These are phyloP conservation scores for Aureobasidium sp. DNA, from an alignment of 2,329 filamentous ascomycete species.

Conservation along the genomic window DNA sequence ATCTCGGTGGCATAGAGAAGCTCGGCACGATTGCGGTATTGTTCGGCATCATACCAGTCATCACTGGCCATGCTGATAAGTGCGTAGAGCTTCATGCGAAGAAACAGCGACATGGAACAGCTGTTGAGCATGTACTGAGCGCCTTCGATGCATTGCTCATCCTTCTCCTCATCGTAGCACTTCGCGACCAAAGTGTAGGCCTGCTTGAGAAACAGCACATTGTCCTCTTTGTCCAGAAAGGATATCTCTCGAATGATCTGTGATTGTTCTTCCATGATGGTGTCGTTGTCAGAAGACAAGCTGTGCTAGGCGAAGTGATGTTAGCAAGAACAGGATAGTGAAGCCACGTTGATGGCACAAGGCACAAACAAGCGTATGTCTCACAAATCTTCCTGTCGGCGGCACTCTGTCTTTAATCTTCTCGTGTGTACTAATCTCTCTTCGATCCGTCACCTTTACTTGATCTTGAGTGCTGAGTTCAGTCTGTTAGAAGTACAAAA, in stretches of 20 bases:
- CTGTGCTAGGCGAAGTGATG: too few species aligned
- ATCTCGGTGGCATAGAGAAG: neutral
- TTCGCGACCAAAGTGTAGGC: neutral
- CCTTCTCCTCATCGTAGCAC: neutral
- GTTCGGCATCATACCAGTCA: neutral
- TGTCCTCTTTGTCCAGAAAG: neutral
- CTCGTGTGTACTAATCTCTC: too few species aligned
- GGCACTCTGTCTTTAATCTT: too few species aligned
- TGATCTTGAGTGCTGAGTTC: too few species aligned
- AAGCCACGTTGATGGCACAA: too few species aligned
- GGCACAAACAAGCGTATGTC: too few species aligned
- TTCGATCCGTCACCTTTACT: too few species aligned
- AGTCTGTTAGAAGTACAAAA: too few species aligned
- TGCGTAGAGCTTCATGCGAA: neutral
- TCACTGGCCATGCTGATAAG: neutral
- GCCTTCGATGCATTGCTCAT: neutral
- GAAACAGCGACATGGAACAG: neutral
- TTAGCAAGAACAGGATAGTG: too few species aligned
- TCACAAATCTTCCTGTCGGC: too few species aligned
- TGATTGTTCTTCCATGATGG: too few species aligned
- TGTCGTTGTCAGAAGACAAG: too few species aligned
- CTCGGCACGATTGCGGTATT: neutral
- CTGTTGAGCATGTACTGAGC: neutral
- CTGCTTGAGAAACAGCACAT: neutral
- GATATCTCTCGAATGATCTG: neutral